A percentile compares a stretch with the other conserved stretches of the same genome.
Evolutionary conservation across 2,329 filamentous ascomycete genomes (phyloP).

Genomic region (Claviceps cyperi): DNA sequence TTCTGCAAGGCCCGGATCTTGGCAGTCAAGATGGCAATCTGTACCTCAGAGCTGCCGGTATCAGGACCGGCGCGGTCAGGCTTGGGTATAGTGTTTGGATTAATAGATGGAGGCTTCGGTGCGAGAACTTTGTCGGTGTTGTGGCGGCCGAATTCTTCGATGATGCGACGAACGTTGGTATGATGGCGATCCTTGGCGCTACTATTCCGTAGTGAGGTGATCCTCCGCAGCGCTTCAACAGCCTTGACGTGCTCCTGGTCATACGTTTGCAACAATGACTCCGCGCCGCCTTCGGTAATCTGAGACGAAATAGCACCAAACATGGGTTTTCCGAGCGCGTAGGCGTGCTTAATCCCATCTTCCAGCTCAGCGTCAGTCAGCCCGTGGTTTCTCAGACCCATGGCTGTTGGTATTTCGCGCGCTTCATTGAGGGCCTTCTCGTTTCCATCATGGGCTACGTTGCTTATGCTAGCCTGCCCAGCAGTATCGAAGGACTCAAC

Average conservation of each 20-base stretch:
- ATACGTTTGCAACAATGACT: conserved; percentile 28
- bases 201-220: conserved; percentile 62
- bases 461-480: conserved; percentile 28
- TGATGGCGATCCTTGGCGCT: conserved; percentile 66
- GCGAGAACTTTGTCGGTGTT: conserved; percentile 61
- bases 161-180: conserved; percentile 70
- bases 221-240: conserved; percentile 61
- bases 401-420: conserved; percentile 30
- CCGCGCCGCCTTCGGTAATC: conserved; percentile 26
- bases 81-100: conserved; percentile 25
- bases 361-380: conserved; percentile 54
- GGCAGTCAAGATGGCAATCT: conserved; percentile 84
- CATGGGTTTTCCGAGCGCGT: conserved; percentile 49
- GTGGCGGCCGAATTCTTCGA: conserved; percentile 82
- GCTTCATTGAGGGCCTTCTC: conserved; percentile 26
- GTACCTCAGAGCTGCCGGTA: conserved; percentile 93
- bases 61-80: conserved; percentile 64
- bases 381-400: conserved; percentile 58
- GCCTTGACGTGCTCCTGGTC: conserved; percentile 49
- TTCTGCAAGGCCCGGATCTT: conserved; percentile 77
- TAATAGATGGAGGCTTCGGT: conserved; percentile 40
- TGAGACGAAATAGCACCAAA: conserved; percentile 20
- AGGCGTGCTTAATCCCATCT: conserved; percentile 50
- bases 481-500: conserved; percentile 65
- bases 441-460: conserved; percentile 23